Percentiles rank a stretch among this genome's conserved stretches.
Conservation (phyloP, 495 filamentous ascomycete genomes). For the Podospora sp. region DNA sequence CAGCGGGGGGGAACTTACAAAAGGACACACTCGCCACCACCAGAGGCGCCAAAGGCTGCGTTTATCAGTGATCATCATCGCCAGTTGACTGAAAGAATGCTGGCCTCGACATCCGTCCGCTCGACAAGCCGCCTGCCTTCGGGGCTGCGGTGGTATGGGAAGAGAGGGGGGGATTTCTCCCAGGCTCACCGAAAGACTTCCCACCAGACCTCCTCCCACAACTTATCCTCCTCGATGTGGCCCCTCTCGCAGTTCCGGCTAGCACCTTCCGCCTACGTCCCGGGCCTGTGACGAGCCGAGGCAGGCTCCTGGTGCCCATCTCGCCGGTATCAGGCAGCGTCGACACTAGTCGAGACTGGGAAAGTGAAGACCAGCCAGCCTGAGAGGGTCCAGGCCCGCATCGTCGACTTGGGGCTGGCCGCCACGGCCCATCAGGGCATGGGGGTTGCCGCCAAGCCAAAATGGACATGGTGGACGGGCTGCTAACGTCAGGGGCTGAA, state of each 20-base stretch:
- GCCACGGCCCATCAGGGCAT: neutral
- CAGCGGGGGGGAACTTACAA: conserved; percentile 8
- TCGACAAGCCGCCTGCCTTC: conserved; percentile 33
- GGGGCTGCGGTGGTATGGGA: conserved; percentile 31
- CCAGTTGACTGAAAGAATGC: conserved; percentile 17
- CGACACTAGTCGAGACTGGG: neutral
- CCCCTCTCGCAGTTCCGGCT: conserved; percentile 20
- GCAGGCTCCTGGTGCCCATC: neutral
- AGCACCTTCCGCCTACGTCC: conserved; percentile 19
- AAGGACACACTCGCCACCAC: conserved; percentile 1
- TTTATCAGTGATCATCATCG: neutral
- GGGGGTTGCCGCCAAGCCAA: neutral
- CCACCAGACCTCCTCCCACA: conserved; percentile 10
- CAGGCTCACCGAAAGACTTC: conserved; percentile 26
- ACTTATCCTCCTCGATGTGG: conserved; percentile 20
- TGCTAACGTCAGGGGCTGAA: conserved; percentile 9
- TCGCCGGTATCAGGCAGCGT: neutral
- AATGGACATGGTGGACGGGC: neutral
- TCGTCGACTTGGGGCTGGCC: neutral
- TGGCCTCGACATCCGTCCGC: conserved; percentile 27
- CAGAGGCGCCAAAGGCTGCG: neutral
- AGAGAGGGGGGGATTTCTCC: conserved; percentile 28
- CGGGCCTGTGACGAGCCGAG: conserved; percentile 11
- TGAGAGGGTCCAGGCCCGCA: neutral
- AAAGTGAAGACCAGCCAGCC: neutral